Percentiles rank a stretch among this genome's conserved stretches.
Conservation (phyloP, 2,329 filamentous ascomycete genomes). For the Botrytis byssoidea region DNA sequence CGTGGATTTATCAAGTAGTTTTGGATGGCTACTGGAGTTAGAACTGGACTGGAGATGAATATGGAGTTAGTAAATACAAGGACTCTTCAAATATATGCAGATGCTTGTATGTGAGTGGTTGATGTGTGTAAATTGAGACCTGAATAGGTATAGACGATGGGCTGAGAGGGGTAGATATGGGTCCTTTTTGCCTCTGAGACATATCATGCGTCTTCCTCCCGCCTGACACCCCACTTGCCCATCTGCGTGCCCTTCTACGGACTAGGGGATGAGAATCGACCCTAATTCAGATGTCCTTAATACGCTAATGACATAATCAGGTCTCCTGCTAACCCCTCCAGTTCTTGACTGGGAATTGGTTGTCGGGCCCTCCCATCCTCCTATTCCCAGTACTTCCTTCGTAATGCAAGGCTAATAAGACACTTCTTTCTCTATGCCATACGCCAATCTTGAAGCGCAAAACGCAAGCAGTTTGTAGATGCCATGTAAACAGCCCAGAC, state of each 20-base stretch:
- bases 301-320: conserved; percentile 7
- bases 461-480: too few relatives aligned
- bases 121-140: neutral
- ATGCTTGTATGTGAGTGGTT: neutral
- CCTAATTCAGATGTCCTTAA: conserved; percentile 5
- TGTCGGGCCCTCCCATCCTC: neutral
- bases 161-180: neutral
- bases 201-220: conserved; percentile 2
- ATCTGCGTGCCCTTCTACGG: neutral
- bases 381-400: neutral
- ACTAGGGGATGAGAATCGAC: neutral
- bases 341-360: neutral
- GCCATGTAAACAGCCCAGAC: neutral
- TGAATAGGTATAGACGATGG: conserved; percentile 6
- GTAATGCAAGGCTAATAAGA: neutral
- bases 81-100: neutral
- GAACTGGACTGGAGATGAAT: neutral
- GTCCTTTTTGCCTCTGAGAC: conserved; percentile 12
- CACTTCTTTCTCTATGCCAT: neutral
- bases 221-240: conserved; percentile 9
- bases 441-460: too few relatives aligned
- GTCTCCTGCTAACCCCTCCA: neutral
- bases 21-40: conserved; percentile 13
- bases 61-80: conserved; percentile 8
- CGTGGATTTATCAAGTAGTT: neutral